Evolutionary conservation across 2,329 filamentous ascomycete species (phyloP), one percentile per base, ranked within the genome.

Genomic region (Colletotrichum zoysiae): DNA sequence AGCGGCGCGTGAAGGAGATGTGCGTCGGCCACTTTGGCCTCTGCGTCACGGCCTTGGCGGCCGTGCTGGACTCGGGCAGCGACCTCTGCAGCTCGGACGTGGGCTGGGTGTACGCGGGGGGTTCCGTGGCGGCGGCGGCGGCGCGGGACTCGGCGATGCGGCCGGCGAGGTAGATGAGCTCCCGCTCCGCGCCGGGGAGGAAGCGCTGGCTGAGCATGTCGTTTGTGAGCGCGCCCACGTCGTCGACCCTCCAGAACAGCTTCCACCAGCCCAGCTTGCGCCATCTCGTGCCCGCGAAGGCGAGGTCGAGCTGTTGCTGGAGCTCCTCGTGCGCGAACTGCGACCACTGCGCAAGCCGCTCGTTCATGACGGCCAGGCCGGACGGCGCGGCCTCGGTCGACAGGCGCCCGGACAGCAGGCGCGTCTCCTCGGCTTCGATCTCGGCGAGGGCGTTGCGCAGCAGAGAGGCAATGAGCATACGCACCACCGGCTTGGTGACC

Each of bases 241-340:
- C 95, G 78, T 98, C 95, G 33, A 96, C 95, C 26, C 94, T 90
- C 95, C 95, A 97, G 79, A 97, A 95, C 0, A 98, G 87, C 80
- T 97, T 97, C 92, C 94, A 98, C 95, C 95, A 98, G 20, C 91
- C 88, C 5, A 97, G 85, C 74, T 93, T 92, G 35, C 90, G 88
- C 95, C 95, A 98, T 50, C 90, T 86, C 23, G 84, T 86, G n/a
- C 93, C 90, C 0, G 88, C 85, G 76, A 98, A 95, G 0, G 94
- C 95, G 56, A 89, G 83, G 74, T 95, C 92, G 2, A 98, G 88
- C 76, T 95, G 89, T 62, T 92, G 88, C 74, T 94, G 93, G 9
- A 98, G 87, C 81, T 98, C 95, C 0, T 90, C 87, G 78, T 98
- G 95, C 0, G 93, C 94, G 30, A 86, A 85, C 77, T 95, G 91